Evolutionary conservation across 345 rosid genomes (phyloP).

Genomic region (Lepidium aucheri): DNA sequence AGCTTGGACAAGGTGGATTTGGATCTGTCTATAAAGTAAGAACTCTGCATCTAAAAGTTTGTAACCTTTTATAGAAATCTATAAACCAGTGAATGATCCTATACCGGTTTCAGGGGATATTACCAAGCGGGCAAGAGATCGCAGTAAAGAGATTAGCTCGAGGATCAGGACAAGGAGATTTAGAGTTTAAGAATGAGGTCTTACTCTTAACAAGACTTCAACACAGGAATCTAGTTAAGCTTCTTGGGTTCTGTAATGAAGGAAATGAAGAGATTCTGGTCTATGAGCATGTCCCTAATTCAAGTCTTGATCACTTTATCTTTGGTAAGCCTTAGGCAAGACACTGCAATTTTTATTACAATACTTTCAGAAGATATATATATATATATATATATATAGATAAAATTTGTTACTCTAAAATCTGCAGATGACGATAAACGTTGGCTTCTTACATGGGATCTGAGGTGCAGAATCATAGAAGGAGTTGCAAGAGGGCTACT

Average conservation of each 20-base stretch:
- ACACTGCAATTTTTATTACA: not conserved
- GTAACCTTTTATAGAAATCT: not conserved
- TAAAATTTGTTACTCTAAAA: not conserved
- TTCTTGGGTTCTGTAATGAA: constrained; percentile 42
- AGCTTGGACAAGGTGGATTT: constrained; percentile 43
- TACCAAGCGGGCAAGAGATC: constrained; percentile 31
- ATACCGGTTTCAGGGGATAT: constrained; percentile 33
- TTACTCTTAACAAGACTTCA: constrained; percentile 48
- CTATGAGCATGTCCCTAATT: constrained; percentile 43
- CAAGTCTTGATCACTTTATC: constrained; percentile 42
- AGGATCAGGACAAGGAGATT: constrained; percentile 42
- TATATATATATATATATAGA: too few species aligned
- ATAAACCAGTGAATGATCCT: not conserved
- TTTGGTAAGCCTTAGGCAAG: constrained; percentile 28
- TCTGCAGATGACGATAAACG: constrained; percentile 19
- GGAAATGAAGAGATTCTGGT: constrained; percentile 40
- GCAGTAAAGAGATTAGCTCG: constrained; percentile 42
- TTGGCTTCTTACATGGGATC: constrained; percentile 17
- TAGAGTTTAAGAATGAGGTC: constrained; percentile 50
- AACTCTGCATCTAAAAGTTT: not conserved
- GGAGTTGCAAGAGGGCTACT: constrained; percentile 32
- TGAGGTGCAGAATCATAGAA: constrained; percentile 26
- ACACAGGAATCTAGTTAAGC: constrained; percentile 48
- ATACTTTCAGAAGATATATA: not conserved
- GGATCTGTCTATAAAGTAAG: constrained; percentile 39